Evolutionary conservation across 768 basidiomycete genomes (phyloP).

Genomic region (Psilocybe cyanescens): DNA sequence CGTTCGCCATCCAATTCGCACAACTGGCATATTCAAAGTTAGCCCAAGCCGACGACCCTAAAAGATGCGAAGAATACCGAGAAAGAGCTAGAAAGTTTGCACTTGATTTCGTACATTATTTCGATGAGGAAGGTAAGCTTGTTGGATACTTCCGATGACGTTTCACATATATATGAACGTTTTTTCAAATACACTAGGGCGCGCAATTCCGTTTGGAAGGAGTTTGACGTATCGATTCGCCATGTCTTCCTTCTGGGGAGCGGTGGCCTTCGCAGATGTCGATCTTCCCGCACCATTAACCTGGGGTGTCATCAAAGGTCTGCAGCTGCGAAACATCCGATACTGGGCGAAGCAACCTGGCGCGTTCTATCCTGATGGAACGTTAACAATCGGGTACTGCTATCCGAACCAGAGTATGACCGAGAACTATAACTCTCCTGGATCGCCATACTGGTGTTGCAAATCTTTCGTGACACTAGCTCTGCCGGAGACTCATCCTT

Average conservation of each 20-base stretch:
- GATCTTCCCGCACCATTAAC: constrained; percentile 70
- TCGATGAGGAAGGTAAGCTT: constrained; percentile 65
- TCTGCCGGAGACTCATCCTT: constrained; percentile 67
- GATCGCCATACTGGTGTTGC: constrained; percentile 83
- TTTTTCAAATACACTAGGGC: constrained; percentile 43
- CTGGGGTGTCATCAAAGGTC: constrained; percentile 77
- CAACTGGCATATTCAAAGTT: constrained; percentile 75
- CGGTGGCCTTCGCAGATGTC: constrained; percentile 71
- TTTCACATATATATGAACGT: background rate
- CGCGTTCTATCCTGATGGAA: constrained; percentile 64
- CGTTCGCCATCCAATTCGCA: constrained; percentile 79
- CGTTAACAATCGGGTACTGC: constrained; percentile 70
- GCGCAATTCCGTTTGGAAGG: constrained; percentile 75
- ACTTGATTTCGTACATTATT: constrained; percentile 75
- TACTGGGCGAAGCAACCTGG: constrained; percentile 72
- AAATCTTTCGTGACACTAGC: constrained; percentile 74
- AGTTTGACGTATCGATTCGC: constrained; percentile 81
- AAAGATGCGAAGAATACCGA: constrained; percentile 65
- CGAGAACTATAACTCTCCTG: constrained; percentile 80
- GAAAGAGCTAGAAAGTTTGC: constrained; percentile 67
- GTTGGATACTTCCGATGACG: background rate
- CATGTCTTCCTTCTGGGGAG: constrained; percentile 83
- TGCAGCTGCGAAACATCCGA: constrained; percentile 73
- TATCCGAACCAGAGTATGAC: constrained; percentile 79
- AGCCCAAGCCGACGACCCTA: constrained; percentile 62